Evolutionary conservation across 352 stramenopile genomes (phyloP).

Genomic region (Phytophthora kernoviae): DNA sequence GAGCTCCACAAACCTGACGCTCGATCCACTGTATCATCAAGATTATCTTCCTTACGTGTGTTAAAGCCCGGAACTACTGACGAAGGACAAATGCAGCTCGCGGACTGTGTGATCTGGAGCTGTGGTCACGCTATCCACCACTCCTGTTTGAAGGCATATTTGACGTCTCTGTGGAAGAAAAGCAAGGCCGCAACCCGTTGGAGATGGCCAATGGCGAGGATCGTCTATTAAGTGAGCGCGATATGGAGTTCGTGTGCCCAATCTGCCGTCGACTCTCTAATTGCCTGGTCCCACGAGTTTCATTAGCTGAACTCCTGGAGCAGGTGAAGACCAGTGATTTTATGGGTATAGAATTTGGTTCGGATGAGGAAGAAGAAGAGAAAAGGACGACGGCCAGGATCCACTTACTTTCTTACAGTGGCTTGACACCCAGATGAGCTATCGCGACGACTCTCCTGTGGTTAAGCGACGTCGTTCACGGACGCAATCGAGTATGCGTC

Average conservation of each 20-base stretch:
- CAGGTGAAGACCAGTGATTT: slow-evolving; percentile 17
- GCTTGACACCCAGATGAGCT: slow-evolving; percentile 59
- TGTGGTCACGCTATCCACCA: slow-evolving; percentile 79
- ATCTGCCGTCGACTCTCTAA: slow-evolving; percentile 81
- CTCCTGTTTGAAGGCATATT: slow-evolving; percentile 71
- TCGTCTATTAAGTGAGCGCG: slow-evolving; percentile 64
- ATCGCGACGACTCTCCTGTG: slow-evolving; percentile 44
- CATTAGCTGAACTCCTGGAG: slow-evolving; percentile 17
- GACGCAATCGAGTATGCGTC: slow-evolving; percentile 42
- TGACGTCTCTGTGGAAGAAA: slow-evolving; percentile 73
- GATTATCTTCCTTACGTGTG: slow-evolving; percentile 34
- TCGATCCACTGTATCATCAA: slow-evolving; percentile 13
- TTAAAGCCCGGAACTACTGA: slow-evolving; percentile 33
- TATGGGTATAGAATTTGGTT: slow-evolving; percentile 20
- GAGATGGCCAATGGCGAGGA: slow-evolving; percentile 59
- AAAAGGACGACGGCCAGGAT: slow-evolving; percentile 44
- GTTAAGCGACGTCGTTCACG: slow-evolving; percentile 47
- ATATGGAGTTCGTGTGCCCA: slow-evolving; percentile 80
- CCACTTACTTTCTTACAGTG: slow-evolving; percentile 49
- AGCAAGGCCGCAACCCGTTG: slow-evolving; percentile 43
- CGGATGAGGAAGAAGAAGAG: slow-evolving; percentile 47
- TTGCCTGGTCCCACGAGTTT: slow-evolving; percentile 61
- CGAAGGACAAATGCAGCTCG: slow-evolving; percentile 41
- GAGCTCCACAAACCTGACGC: slow-evolving; percentile 7
- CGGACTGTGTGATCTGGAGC: slow-evolving; percentile 63